Base-by-base conservation (phyloP, 139 green algal genomes). In the Dunaliella primolecta region DNA sequence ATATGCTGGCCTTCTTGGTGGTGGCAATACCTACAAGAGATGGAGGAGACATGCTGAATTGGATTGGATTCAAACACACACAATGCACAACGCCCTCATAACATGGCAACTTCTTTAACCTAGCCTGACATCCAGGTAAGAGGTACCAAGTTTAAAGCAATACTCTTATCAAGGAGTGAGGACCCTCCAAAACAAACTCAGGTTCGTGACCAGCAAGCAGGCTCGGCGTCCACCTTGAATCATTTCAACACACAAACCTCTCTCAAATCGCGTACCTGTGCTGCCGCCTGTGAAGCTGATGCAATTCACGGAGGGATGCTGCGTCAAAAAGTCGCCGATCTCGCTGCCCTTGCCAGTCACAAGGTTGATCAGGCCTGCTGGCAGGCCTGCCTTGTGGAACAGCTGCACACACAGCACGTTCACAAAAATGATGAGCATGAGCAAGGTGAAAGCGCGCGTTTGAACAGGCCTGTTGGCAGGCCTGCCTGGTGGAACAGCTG, bases 291-390 rank as follows among this genome's bases (percentile, higher is more conserved):
- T 98, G 91, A 98, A 97, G 79, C 89, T 95, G 87, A 99, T 97
- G 93, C 93, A 96, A 88, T 96, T 95, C 78, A 93, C 94, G 0
- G 36, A 38, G 2, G 94, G 92, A 90, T 99, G 97, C 36, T 83
- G 91, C 32, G 95, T 98, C 36, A 99, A 89, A 91, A 97, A 99
- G 90, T 99, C 97, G 25, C 97, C 97, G 84, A 99, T 99, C 91
- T 99, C 97, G 29, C 83, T 91, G 80, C 96, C 96, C 78, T 88
- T 92, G 64, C 95, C 96, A 21, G 96, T 99, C 75, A 95, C 91
- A 33, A 94, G 85, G 80, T 93, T 93, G 32, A 99, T 84, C 1
- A 98, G 82, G 36, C 96, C 96, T 46, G 78, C 25, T 2, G 95
- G 95, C 34, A 98, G 75, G 31, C 96, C 96, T 3, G 96, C 96